Evolutionary conservation across 345 rosid genomes (phyloP), one percentile per base, ranked within the genome.

Genomic region (Geranium brycei): DNA sequence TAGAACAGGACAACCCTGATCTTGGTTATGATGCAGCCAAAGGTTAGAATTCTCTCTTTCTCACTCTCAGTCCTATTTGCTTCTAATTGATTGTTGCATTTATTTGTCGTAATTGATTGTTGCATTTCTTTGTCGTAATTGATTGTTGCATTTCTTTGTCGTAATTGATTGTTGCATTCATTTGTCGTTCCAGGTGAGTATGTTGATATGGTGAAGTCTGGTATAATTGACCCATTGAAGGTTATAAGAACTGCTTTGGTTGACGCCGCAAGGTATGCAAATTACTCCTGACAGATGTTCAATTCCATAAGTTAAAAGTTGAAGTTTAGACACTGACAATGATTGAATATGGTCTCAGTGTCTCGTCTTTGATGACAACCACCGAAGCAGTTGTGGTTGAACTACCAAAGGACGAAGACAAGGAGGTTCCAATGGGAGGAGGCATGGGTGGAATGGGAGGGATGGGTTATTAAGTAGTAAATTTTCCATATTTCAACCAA

Each of bases 1-100:
- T 93, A 72, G 99, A 91, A 73, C 96, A 87, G 75, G 92, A 93
- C 57, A 77, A 85, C 59, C 65, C 80, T 13, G 97, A 93, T 60
- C 83, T 91, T 19, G 99, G 99, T 13, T 93, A 93, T 60, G 99
- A 93, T 75, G 99, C 91, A 0, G 99, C 97, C 57, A 91, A 87
- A 81, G 99, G 99, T 93, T 1, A 51, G 59, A 55, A 40, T 41
- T 16, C 61, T 23, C 18, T 31, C 16, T 19, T 11, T 30, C 64
- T 30, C 59, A 63, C 13, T 23, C 28, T 23, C 28, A 23, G 28
- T 23, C 35, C 4, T 17, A 19, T 6, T 15, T 7, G 10, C 31
- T 0, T 17, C 7, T 19, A 31, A 28, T 12, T 30, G 14, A 3
- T 64, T 10, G 28, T 10, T 61, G 7, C 16, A 7, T 5, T 47